These are phyloP conservation scores for Nicotiana undulata DNA, from an alignment of 257 asterid species.

Conservation along the genomic window DNA sequence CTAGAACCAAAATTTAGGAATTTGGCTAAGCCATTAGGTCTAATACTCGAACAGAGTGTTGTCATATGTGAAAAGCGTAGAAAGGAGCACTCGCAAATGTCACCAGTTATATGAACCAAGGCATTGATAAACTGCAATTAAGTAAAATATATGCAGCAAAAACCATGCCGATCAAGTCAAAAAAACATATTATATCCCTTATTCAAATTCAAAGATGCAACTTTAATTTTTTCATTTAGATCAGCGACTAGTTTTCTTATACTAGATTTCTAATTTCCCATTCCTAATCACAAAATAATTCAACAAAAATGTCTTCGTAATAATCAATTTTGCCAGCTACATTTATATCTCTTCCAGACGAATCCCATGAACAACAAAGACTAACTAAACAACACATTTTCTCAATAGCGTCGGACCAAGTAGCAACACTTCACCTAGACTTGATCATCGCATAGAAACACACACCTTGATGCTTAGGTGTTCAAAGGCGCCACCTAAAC, in stretches of 20 bases:
- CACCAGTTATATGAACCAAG: background rate
- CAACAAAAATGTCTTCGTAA: background rate
- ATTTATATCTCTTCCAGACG: background rate
- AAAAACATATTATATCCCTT: background rate
- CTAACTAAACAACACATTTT: background rate
- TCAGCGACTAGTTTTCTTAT: background rate
- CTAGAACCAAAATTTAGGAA: background rate
- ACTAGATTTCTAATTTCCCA: background rate
- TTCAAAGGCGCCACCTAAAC: background rate
- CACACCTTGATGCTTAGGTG: background rate
- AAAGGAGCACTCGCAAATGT: background rate
- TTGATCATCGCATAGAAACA: background rate
- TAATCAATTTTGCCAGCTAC: background rate
- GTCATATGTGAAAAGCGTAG: background rate
- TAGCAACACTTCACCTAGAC: background rate
- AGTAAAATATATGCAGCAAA: background rate
- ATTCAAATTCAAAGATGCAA: background rate
- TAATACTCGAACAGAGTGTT: background rate
- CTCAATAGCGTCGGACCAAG: background rate
- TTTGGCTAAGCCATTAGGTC: no score
- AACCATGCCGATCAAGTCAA: background rate
- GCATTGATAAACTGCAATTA: background rate
- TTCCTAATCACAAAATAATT: background rate
- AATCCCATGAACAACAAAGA: background rate
- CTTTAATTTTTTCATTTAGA: background rate